These are phyloP conservation scores for Pleurotus giganteus DNA, from an alignment of 768 basidiomycete genomes.

Conservation along the genomic window DNA sequence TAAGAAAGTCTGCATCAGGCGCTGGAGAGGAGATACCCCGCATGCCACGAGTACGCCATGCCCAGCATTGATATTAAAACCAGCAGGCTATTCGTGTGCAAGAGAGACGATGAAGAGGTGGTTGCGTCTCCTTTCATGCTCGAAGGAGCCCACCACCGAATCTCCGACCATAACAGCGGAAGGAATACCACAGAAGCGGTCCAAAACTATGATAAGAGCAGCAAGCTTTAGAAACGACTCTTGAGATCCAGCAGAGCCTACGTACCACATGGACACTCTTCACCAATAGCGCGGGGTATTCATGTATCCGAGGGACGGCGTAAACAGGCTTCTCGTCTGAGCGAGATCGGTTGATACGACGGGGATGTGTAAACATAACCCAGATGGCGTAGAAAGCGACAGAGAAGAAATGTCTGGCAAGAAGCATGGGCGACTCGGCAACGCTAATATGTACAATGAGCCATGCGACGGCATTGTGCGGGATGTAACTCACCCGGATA, in stretches of 20 bases:
- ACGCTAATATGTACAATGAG: slow-evolving; percentile 46
- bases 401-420: slow-evolving; percentile 90
- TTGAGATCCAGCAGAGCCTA: slow-evolving; percentile 17
- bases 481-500: slow-evolving; percentile 69
- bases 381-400: slow-evolving; percentile 96
- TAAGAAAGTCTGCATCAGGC: background rate
- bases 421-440: slow-evolving; percentile 71
- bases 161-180: slow-evolving; percentile 86
- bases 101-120: background rate
- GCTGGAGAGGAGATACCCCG: background rate
- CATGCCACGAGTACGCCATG: slow-evolving; percentile 7
- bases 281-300: slow-evolving; percentile 68
- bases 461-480: background rate
- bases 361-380: slow-evolving; percentile 71
- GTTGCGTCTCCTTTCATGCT: background rate
- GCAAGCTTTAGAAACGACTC: background rate
- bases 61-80: background rate
- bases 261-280: slow-evolving; percentile 71
- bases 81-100: background rate
- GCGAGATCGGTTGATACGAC: slow-evolving; percentile 16
- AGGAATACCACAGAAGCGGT: slow-evolving; percentile 88
- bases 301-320: slow-evolving; percentile 42
- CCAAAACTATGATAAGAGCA: slow-evolving; percentile 60
- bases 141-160: slow-evolving; percentile 64
- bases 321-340: slow-evolving; percentile 35